Evolutionary conservation across 768 basidiomycete genomes (phyloP).

Genomic region (Termitomyces sp.): DNA sequence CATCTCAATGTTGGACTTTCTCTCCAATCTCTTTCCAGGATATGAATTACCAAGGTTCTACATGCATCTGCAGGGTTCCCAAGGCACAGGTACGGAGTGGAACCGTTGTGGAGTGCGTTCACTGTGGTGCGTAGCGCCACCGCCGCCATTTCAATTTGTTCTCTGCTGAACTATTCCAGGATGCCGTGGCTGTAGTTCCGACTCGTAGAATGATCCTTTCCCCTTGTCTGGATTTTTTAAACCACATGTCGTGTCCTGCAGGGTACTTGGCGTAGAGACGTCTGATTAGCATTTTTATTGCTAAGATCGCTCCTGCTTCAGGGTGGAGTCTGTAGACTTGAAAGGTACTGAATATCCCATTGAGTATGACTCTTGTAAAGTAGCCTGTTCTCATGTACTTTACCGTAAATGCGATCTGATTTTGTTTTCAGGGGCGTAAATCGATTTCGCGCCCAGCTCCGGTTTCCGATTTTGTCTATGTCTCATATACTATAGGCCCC

Average conservation of each 20-base stretch:
- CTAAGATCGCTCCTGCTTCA: not conserved
- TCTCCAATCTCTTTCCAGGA: conserved; percentile 47
- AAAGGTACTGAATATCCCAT: not conserved
- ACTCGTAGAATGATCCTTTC: conserved; percentile 43
- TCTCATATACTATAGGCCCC: not conserved
- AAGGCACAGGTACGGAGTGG: conserved; percentile 89
- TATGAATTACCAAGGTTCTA: conserved; percentile 99
- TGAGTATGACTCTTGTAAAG: not conserved
- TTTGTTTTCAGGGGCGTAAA: conserved; percentile 1
- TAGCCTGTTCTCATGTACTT: conserved; percentile 5
- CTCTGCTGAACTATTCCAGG: conserved; percentile 38
- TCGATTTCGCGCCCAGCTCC: conserved; percentile 5
- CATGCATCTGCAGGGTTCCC: conserved; percentile 96
- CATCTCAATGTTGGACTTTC: conserved; percentile 1
- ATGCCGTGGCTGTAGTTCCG: conserved; percentile 88
- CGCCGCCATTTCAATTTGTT: conserved; percentile 1
- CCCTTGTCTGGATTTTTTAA: not conserved
- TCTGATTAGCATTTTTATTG: not conserved
- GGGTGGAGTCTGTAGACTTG: not conserved
- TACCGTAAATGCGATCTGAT: not conserved
- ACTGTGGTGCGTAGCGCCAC: conserved; percentile 71
- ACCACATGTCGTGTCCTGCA: not conserved
- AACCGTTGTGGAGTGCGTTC: conserved; percentile 92
- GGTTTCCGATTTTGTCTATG: conserved; percentile 5
- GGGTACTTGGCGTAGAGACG: not conserved